phyloP scores from a whole-genome alignment of 192 early-diverging fungal species.

The Umbelopsis vinacea region DNA sequence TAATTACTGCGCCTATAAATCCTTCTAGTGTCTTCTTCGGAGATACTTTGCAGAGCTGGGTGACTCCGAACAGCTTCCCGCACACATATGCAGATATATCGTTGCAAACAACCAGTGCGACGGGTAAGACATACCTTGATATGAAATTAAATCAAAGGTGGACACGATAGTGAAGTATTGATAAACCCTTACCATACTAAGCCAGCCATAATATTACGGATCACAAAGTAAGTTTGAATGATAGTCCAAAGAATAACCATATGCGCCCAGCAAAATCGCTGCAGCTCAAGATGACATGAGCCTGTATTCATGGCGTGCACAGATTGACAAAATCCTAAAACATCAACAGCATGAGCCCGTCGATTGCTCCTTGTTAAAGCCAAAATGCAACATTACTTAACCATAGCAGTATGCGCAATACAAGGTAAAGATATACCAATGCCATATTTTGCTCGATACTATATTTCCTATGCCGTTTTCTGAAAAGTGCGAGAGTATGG shows the following conservation, averaged over 20 bases:
- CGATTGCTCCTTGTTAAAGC: not conserved
- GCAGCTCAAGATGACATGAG: not conserved
- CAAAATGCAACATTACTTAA: not conserved
- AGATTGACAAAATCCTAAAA: not conserved
- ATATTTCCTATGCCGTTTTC: not conserved
- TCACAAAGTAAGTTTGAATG: conserved; percentile 11
- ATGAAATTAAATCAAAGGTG: not conserved
- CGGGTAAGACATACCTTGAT: conserved; percentile 34
- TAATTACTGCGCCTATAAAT: conserved; percentile 22
- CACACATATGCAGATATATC: conserved; percentile 30
- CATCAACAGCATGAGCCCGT: not conserved
- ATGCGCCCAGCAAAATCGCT: conserved; percentile 21
- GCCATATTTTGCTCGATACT: not conserved
- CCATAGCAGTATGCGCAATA: not conserved
- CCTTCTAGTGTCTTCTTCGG: conserved; percentile 38
- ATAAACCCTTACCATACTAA: conserved; percentile 13
- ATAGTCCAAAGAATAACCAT: not conserved
- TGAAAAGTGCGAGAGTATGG: not conserved
- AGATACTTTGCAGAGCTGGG: conserved; percentile 8
- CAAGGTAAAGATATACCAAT: not conserved
- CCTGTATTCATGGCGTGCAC: not conserved
- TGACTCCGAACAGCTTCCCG: conserved; percentile 24
- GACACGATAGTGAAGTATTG: no score
- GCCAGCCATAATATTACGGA: not conserved
- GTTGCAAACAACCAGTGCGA: conserved; percentile 24